phyloP scores from a whole-genome alignment of 768 basidiomycete genomes.

The Infundibulicybe gibba region DNA sequence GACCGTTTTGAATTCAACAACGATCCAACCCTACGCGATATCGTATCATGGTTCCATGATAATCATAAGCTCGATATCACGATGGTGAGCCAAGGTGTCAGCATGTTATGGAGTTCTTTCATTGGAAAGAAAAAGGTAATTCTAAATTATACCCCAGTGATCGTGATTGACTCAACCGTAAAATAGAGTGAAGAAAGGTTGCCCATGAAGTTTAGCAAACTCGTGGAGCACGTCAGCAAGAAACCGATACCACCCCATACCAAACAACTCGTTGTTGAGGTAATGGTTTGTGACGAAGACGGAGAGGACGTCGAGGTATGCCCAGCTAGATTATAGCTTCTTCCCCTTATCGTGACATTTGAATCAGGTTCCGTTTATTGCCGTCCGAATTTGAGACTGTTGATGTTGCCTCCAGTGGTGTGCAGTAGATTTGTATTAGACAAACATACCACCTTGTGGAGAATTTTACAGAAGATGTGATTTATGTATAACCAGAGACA shows the following conservation, averaged over 20 bases:
- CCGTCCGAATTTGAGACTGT: constrained; percentile 53
- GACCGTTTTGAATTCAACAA: constrained; percentile 92
- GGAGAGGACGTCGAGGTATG: constrained; percentile 93
- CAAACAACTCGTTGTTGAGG: constrained; percentile 86
- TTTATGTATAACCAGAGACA: constrained; percentile 9
- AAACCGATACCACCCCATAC: constrained; percentile 83
- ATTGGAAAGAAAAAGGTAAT: constrained; percentile 89
- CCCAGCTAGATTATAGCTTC: constrained; percentile 1
- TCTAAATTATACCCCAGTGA: background rate
- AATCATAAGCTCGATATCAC: constrained; percentile 84
- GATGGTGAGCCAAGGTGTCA: constrained; percentile 97
- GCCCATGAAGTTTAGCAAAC: constrained; percentile 83
- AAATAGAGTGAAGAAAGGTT: constrained; percentile 83
- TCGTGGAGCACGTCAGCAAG: constrained; percentile 94
- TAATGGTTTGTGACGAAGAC: constrained; percentile 90
- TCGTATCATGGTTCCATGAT: constrained; percentile 79
- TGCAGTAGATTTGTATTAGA: background rate
- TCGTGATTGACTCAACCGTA: too few relatives aligned
- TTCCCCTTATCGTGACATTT: constrained; percentile 2
- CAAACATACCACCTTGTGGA: too few relatives aligned
- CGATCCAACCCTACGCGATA: constrained; percentile 84
- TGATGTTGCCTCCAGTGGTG: background rate
- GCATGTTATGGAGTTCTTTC: constrained; percentile 97
- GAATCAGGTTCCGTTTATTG: constrained; percentile 76
- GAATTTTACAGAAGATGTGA: too few relatives aligned